phyloP scores from a whole-genome alignment of 495 filamentous ascomycete genomes.

The Aspergillus ellipticus region DNA sequence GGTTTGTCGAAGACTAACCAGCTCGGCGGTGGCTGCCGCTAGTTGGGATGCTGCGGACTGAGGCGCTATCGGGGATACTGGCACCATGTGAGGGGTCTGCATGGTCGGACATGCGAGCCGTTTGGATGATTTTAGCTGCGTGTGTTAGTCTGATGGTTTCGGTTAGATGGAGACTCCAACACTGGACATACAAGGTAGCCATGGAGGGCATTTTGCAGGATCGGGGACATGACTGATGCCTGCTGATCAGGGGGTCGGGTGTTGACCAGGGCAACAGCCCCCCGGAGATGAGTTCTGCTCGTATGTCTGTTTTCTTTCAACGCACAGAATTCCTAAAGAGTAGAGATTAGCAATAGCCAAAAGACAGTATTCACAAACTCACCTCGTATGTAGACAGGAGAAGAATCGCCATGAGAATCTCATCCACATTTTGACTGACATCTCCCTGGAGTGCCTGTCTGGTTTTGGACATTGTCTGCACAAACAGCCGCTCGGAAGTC shows the following conservation, averaged over 20 bases:
- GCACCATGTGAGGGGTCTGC: conserved; percentile 29
- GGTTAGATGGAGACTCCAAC: no score
- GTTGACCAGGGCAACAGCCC: conserved; percentile 34
- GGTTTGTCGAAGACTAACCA: conserved; percentile 26
- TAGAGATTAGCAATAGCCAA: neutral
- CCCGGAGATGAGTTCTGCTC: conserved; percentile 28
- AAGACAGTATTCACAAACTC: conserved; percentile 8
- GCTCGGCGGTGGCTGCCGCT: conserved; percentile 17
- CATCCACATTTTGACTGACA: conserved; percentile 45
- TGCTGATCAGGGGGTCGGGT: conserved; percentile 15
- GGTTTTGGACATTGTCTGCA: conserved; percentile 50
- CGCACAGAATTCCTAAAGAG: conserved; percentile 28
- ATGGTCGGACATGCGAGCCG: conserved; percentile 21
- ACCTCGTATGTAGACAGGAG: conserved; percentile 65
- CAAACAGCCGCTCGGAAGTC: conserved; percentile 32
- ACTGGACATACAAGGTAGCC: conserved; percentile 28
- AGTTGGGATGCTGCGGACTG: conserved; percentile 24
- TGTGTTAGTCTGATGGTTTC: neutral
- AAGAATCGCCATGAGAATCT: conserved; percentile 58
- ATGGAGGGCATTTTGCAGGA: conserved; percentile 27
- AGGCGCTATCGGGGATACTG: conserved; percentile 14
- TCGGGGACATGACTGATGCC: conserved; percentile 14
- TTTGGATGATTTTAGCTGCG: conserved; percentile 27
- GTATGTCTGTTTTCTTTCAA: conserved; percentile 24
- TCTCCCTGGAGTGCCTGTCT: conserved; percentile 51